phyloP scores from a whole-genome alignment of 441 rosid genomes.

The Eruca vesicaria region DNA sequence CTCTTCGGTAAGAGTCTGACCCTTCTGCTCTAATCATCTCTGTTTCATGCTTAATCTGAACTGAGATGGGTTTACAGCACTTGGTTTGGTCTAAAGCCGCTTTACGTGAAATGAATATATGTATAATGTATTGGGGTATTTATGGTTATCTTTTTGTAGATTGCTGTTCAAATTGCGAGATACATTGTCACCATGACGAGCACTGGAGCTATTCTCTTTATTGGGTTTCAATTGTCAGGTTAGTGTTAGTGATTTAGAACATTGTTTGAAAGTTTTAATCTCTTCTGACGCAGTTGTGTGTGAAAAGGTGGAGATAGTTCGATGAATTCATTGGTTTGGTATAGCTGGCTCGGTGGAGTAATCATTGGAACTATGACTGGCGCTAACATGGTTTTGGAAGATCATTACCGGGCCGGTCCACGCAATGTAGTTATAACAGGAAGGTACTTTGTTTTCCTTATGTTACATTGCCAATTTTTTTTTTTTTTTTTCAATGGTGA shows the following conservation, averaged over 20 bases:
- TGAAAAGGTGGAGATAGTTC: slow-evolving; percentile 88
- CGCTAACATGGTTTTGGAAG: slow-evolving; percentile 85
- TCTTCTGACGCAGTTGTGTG: not conserved
- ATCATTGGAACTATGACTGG: slow-evolving; percentile 94
- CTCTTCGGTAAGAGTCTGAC: slow-evolving; percentile 45
- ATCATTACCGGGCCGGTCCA: slow-evolving; percentile 89
- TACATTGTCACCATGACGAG: slow-evolving; percentile 89
- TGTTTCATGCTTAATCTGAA: not conserved
- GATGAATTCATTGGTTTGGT: slow-evolving; percentile 80
- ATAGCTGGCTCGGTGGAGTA: slow-evolving; percentile 96
- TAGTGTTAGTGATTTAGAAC: slow-evolving; percentile 29
- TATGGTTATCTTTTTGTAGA: too few relatives aligned
- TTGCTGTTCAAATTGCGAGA: slow-evolving; percentile 85
- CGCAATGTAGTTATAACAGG: slow-evolving; percentile 93
- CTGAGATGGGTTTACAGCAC: not conserved
- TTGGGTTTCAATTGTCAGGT: slow-evolving; percentile 93
- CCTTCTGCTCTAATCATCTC: not conserved
- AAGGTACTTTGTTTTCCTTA: slow-evolving; percentile 51
- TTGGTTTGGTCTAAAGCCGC: not conserved
- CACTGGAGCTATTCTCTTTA: slow-evolving; percentile 76
- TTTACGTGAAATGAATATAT: not conserved
- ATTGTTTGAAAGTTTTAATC: not conserved
- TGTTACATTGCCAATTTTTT: not conserved
- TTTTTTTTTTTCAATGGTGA: slow-evolving; percentile 11
- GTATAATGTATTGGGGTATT: not conserved